Evolutionary conservation across 106 monocot species (phyloP), one percentile per base, ranked within the genome.

Genomic region (Triglochin maritima): DNA sequence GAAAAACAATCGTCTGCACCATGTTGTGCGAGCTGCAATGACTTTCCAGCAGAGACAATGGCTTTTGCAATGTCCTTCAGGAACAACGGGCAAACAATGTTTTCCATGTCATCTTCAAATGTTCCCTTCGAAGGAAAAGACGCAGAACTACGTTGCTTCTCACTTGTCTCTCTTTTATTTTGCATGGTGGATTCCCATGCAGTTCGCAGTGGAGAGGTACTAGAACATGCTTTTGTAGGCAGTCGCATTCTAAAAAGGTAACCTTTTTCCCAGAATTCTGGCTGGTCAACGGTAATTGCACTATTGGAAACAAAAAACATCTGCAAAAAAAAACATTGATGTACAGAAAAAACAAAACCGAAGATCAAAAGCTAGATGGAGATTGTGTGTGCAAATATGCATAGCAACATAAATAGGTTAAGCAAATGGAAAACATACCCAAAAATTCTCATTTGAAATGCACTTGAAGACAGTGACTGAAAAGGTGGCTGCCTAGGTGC

Each of bases 31-130:
- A 96, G 81, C 77, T 96, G 90, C 72, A 90, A 80, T 56, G 95
- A 96, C 85, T 96, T 96, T 29, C 95, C 95, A 81, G 95, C 85
- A 81, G 95, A 96, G 67, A 96, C 73, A 73, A 96, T 90, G 46
- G 81, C 79, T 55, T 70, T 80, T 2, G 83, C 84, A 48, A 86
- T 76, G 52, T 85, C 78, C 69, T 85, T 87, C 56, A 96, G 62
- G 60, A 96, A 96, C 3, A 83, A 46, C 58, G 95, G 90, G 58
- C 95, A 95, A 2, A 69, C 56, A 46, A 64, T 29, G 55, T 14
- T 49, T 58, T 80, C 69, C 57, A 79, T 72, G 55, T 80, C 65
- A 52, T 58, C 69, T 29, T 77, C 61, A 51, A 77, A 69, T 53
- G 48, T 82, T 67, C 69, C 82, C 67, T 46, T 75, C 3, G 10